Evolutionary conservation across 2,329 filamentous ascomycete genomes (phyloP), one percentile per base, ranked within the genome.

Genomic region (Penicillium olsonii): DNA sequence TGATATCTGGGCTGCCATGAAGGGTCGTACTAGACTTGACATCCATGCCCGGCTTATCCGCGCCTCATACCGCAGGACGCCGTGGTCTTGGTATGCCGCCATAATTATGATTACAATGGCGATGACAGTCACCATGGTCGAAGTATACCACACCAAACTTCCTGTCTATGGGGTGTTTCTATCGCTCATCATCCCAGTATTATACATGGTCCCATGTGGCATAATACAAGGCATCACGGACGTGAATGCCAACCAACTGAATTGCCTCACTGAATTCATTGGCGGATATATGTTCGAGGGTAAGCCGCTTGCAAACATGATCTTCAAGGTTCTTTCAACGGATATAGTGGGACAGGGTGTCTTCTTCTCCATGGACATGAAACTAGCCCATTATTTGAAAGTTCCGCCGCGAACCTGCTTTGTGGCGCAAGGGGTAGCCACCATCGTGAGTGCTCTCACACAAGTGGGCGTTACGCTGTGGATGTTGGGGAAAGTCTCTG

Each of bases 361-460:
- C 14, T 75, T 72, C 33, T 79, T 78, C 45, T 68, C 70, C 1
- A 70, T 74, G 53, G 78, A 80, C 54, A 70, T 79, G 70, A 80
- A 80, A 61, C 63, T 80, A 29, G 78, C 71, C 1, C 77, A 78
- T 48, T 79, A 80, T 60, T 64, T 78, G 47, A 79, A 81, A 57
- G 75, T 80, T 35, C 72, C 77, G 0, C 75, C 74, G 0, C 68
- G 72, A 4, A 75, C 73, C 10, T 66, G n/a, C n/a, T n/a, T n/a
- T n/a, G n/a, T n/a, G n/a, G n/a, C n/a, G n/a, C n/a, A n/a, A n/a
- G n/a, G n/a, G 76, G 53, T 76, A 11, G 77, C 77, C 27, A 78
- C 75, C 10, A 66, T 79, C 33, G 64, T 78, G 3, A 76, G 75
- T 5, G 73, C 74, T 4, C 62, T 79, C 2, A 74, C 74, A 0